Evolutionary conservation across 2,329 filamentous ascomycete genomes (phyloP).

Genomic region (Venturia nashicola): DNA sequence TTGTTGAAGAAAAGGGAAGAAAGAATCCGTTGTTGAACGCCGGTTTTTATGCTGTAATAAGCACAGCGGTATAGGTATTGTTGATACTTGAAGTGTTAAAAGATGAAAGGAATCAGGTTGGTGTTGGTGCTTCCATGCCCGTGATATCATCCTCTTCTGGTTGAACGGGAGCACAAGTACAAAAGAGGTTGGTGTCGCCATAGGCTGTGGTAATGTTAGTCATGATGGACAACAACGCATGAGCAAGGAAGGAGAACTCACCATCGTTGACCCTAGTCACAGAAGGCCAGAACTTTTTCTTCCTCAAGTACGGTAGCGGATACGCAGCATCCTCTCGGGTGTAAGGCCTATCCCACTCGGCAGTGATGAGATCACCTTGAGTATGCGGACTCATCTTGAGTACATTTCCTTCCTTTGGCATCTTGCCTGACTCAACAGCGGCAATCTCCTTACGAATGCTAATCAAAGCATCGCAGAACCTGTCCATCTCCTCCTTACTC

Average conservation of each 20-base stretch:
- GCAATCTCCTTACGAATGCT: constrained; percentile 76
- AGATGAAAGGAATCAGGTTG: not conserved
- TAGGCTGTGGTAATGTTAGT: constrained; percentile 47
- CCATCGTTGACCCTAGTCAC: constrained; percentile 81
- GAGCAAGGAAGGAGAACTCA: constrained; percentile 35
- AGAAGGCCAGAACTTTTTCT: constrained; percentile 97
- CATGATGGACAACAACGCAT: constrained; percentile 9
- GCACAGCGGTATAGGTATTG: not conserved
- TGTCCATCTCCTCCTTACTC: constrained; percentile 81
- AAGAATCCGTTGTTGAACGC: not conserved
- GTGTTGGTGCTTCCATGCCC: not conserved
- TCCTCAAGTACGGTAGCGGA: constrained; percentile 65
- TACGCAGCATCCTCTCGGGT: constrained; percentile 75
- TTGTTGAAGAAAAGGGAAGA: not conserved
- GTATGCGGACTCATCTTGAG: constrained; percentile 84
- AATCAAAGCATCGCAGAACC: constrained; percentile 84
- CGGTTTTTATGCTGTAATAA: not conserved
- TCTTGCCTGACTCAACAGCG: constrained; percentile 66
- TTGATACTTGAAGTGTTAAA: not conserved
- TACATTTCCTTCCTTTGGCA: constrained; percentile 66
- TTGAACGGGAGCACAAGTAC: constrained; percentile 80
- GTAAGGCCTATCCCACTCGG: constrained; percentile 75
- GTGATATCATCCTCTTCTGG: constrained; percentile 7
- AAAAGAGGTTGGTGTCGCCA: constrained; percentile 87
- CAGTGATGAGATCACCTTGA: constrained; percentile 59